Conservation (phyloP, 2,329 filamentous ascomycete genomes). For the Gaeumannomyces sp. region DNA sequence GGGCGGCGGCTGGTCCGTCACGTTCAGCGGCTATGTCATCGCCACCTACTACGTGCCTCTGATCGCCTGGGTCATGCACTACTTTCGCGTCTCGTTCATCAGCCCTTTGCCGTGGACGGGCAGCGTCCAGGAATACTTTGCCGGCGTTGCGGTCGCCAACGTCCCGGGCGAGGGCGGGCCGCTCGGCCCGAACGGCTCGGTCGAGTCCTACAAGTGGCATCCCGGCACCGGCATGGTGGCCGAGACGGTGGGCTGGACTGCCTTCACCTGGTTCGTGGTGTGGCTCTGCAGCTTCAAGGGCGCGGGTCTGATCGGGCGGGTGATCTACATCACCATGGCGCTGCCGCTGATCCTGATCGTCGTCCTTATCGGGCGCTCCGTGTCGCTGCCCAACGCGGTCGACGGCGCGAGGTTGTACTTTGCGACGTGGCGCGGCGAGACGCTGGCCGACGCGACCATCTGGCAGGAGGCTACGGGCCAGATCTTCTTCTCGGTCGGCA, state of each 20-base stretch:
- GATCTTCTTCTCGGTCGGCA: constrained; percentile 2
- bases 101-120: constrained; percentile 3
- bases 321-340: constrained; percentile 6
- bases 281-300: constrained; percentile 7
- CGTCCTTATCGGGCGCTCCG: neutral
- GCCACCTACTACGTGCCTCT: constrained; percentile 1
- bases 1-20: constrained; percentile 1
- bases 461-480: constrained; percentile 4
- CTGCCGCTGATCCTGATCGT: constrained; percentile 1
- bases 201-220: neutral
- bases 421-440: neutral
- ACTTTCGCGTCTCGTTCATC: neutral
- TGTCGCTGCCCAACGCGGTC: constrained; percentile 1
- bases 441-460: neutral
- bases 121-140: neutral
- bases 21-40: neutral
- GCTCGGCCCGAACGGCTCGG: neutral
- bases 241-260: neutral
- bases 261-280: neutral
- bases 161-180: no score
- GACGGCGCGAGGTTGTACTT: constrained; percentile 2
- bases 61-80: neutral
- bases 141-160: neutral
- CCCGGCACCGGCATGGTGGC: neutral
- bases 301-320: neutral